Percentiles rank a stretch among this genome's conserved stretches.
phyloP scores from a whole-genome alignment of 2,329 filamentous ascomycete species.

The Remersonia thermophila region DNA sequence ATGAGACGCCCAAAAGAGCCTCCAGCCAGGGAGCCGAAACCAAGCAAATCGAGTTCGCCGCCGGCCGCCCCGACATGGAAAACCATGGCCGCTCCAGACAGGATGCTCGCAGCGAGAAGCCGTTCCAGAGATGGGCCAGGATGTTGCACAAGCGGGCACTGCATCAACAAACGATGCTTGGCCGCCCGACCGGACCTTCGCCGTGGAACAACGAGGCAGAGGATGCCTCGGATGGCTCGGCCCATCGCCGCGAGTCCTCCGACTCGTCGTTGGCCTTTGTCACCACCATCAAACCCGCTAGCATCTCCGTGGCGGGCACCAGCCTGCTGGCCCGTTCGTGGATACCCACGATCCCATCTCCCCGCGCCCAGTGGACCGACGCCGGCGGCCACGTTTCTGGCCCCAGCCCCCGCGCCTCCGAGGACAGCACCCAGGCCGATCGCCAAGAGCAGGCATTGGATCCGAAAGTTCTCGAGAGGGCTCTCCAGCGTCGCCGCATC shows the following conservation, averaged over 20 bases:
- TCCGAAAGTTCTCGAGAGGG: constrained; percentile 55
- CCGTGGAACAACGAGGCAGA: constrained; percentile 25
- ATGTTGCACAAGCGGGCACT: constrained; percentile 49
- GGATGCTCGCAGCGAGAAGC: constrained; percentile 20
- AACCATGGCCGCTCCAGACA: background rate
- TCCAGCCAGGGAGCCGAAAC: no score
- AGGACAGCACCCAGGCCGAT: constrained; percentile 52
- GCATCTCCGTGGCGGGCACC: constrained; percentile 60
- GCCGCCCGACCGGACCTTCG: constrained; percentile 16
- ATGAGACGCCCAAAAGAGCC: no score
- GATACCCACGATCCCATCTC: constrained; percentile 39
- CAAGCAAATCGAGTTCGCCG: constrained; percentile 1
- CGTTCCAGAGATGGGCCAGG: constrained; percentile 64
- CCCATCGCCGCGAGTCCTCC: constrained; percentile 45
- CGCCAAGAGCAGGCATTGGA: constrained; percentile 40
- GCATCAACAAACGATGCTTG: constrained; percentile 24
- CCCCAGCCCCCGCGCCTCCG: constrained; percentile 47
- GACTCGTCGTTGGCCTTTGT: constrained; percentile 69
- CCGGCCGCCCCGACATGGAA: background rate
- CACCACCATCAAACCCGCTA: constrained; percentile 69
- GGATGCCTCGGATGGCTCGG: constrained; percentile 15
- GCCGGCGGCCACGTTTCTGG: constrained; percentile 51
- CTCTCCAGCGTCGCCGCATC: constrained; percentile 63
- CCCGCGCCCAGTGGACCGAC: constrained; percentile 44
- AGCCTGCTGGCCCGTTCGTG: constrained; percentile 55